Evolutionary conservation across 164 flowering plant species (phyloP), one percentile per base, ranked within the genome.

Genomic region (Umbellularia californica): DNA sequence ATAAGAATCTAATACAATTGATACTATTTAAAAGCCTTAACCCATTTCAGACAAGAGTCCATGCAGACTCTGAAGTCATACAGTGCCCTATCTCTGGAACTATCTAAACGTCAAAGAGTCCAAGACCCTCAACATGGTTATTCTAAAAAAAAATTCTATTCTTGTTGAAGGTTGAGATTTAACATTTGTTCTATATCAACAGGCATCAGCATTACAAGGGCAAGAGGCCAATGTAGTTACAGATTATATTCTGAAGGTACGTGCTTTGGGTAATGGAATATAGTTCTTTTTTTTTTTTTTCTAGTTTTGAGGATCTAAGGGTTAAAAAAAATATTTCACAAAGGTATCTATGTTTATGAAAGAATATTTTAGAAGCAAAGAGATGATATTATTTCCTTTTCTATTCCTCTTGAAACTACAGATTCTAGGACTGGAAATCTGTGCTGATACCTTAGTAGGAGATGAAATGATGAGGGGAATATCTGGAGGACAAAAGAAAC

Each of bases 151-250:
- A 14, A 55, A 55, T 55, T 55, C n/a, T 19, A 13, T 55, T 55
- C 60, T 55, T 19, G 60, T 55, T 55, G 60, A 14, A 55, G 20
- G 2, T 19, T 55, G 13, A 55, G 60, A 17, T 55, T 55, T 55
- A 41, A 50, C 20, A 27, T 71, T 24, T 50, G 23, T 41, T 72
- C 82, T 86, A 10, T 64, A 20, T 5, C 87, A 72, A 12, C 77
- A 90, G 94, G 94, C 90, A 50, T 76, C 83, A 6, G 70, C 90
- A 63, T 55, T 80, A 3, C 88, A 83, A 72, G 90, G 88, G 17
- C 84, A 82, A 52, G 79, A 86, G 74, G 78, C 76, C 5, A 85
- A 68, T 81, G 83, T 75, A 66, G 74, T 79, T 12, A 80, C 82
- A 27, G 84, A 82, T 66, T 82, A 82, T 63, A 71, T 82, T 47